Evolutionary conservation across 805 yeast genomes (phyloP), one percentile per base, ranked within the genome.

Genomic region (Myxozyma monticola): DNA sequence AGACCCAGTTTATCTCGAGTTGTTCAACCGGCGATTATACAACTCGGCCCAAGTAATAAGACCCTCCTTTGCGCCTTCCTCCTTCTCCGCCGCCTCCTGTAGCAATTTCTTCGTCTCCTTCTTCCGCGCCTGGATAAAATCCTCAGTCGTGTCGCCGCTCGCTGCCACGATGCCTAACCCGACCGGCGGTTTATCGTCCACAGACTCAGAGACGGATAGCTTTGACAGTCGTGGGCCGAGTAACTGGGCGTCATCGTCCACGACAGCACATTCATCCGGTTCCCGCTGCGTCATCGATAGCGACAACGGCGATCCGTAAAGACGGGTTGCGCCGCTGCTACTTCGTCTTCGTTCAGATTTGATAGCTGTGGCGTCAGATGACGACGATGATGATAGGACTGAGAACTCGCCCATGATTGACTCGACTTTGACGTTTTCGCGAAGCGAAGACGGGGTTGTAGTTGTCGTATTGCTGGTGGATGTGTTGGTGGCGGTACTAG

Each of bases 1-100:
- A 10, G 9, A 28, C 9, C 14, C 31, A 28, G 12, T 10, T 10
- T 28, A 9, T 10, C 14, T 28, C 31, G 31, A 28, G 9, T 15
- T 3, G 35, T 29, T 17, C 18, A 37, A 21, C 4, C 56, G 48
- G 10, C 56, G 29, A 21, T 35, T 38, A 17, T 51, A 51, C 8
- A 51, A 42, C 35, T 51, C 51, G n/a, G 40, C 51, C 56, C 56
- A 51, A 1, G 56, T 51, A 12, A 42, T 12, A 7, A 26, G 29
- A 14, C 8, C 36, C 17, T 26, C 8, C 10, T 30, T 35, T 12
- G 24, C 25, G 25, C 18, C 15, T 17, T 33, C 34, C 21, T 22
- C 41, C 15, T 30, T 18, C 29, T 17, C 17, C 22, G 12, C 46
- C 39, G 21, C 22, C 29, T 8, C 39, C 39, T 22, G 25, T 15